A percentile compares a stretch with the other conserved stretches of the same genome.
phyloP scores from a whole-genome alignment of 2,329 filamentous ascomycete species.

The Corinectria fuckeliana region DNA sequence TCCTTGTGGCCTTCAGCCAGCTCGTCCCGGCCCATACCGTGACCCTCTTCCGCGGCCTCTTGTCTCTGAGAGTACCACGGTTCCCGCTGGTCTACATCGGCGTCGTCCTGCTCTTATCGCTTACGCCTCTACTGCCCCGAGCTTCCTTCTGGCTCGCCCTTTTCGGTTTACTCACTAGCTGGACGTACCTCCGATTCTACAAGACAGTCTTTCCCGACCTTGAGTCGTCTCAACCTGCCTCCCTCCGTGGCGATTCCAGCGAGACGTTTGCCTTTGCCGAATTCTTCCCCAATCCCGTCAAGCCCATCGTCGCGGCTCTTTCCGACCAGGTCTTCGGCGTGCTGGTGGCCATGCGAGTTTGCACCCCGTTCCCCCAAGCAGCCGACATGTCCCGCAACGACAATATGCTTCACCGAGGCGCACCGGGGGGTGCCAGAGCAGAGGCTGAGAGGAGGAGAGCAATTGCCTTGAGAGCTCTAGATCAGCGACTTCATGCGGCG shows the following conservation, averaged over 20 bases:
- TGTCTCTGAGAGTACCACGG: conserved; percentile 84
- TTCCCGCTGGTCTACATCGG: conserved; percentile 77
- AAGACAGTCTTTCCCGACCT: conserved; percentile 76
- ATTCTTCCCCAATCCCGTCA: conserved; percentile 87
- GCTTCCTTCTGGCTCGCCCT: conserved; percentile 81
- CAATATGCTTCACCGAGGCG: conserved; percentile 57
- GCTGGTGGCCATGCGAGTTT: conserved; percentile 77
- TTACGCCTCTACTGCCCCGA: conserved; percentile 66
- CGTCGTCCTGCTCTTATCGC: conserved; percentile 69
- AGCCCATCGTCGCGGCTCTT: conserved; percentile 78
- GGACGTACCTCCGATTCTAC: conserved; percentile 97
- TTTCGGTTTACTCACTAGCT: conserved; percentile 85
- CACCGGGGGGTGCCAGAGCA: conserved; percentile 75
- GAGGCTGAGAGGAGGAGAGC: conserved; percentile 91
- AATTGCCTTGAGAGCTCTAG: conserved; percentile 86
- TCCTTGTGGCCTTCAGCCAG: conserved; percentile 97
- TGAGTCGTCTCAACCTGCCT: conserved; percentile 64
- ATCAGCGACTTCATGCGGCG: conserved; percentile 89
- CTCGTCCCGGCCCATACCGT: conserved; percentile 97
- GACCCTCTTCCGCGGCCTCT: conserved; percentile 84
- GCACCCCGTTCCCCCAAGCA: conserved; percentile 83
- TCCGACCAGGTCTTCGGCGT: conserved; percentile 71
- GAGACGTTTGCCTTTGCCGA: conserved; percentile 96
- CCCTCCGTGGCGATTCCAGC: conserved; percentile 86
- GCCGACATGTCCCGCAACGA: conserved; percentile 80